Conservation (phyloP, 2,329 filamentous ascomycete genomes). For the Helotiales sp. region DNA sequence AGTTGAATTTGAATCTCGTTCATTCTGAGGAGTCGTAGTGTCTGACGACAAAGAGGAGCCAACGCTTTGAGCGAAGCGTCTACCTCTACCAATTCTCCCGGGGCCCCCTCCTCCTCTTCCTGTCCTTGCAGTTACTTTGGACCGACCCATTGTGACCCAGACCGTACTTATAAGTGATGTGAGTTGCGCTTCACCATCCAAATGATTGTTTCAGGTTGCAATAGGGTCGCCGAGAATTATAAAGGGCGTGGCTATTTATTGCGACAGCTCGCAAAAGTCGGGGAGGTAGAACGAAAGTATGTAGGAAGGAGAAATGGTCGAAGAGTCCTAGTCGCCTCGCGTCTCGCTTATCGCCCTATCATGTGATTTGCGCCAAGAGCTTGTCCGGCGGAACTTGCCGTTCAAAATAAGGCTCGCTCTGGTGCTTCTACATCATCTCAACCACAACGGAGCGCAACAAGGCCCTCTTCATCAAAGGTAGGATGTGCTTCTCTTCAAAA, state of each 20-base stretch:
- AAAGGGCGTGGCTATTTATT: no score
- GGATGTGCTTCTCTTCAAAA: neutral
- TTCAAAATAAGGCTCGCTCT: conserved; percentile 2
- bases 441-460: conserved; percentile 19
- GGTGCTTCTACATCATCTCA: conserved; percentile 14
- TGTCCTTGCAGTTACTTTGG: neutral
- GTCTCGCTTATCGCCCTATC: conserved; percentile 7
- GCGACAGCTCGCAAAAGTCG: neutral
- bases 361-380: neutral
- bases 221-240: neutral
- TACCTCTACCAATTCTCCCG: neutral
- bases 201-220: neutral
- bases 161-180: neutral
- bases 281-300: neutral
- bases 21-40: conserved; percentile 11
- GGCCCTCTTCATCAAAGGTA: neutral
- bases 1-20: conserved; percentile 8
- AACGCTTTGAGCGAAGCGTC: neutral
- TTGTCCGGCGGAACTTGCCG: neutral
- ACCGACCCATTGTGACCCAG: conserved; percentile 6
- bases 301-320: neutral
- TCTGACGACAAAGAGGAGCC: conserved; percentile 10
- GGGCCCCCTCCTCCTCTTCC: neutral
- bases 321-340: neutral
- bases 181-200: neutral